Base-by-base conservation (phyloP, 2,329 filamentous ascomycete genomes). In the Colletotrichum theobromicola region DNA sequence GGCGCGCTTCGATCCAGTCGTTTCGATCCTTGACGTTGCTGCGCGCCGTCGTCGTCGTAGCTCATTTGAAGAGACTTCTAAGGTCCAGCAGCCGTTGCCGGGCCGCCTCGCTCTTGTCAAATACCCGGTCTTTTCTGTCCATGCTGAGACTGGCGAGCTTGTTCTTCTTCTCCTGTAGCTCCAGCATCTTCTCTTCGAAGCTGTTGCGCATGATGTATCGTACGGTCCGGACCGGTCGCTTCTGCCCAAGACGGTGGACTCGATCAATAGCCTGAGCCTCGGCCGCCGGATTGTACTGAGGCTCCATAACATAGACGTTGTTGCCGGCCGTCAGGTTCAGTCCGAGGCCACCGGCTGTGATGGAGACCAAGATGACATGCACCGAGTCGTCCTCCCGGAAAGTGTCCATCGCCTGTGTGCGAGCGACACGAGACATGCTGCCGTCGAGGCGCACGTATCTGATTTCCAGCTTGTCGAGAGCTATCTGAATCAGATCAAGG, bases 241-340 rank as follows among this genome's bases (percentile, higher is more conserved):
- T 97, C 86, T 99, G 97, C 1, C 97, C 96, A 2, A 98, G 87
- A 21, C 96, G 93, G 82, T 98, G 96, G 7, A 99, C 95, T 34
- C 97, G 94, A 82, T 98, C 97, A 9, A 98, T 90, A 3, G 97
- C 97, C 84, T 99, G 97, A 7, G 95, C 94, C 83, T 99, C 96
- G 0, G 96, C 95, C 0, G 95, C 96, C 0, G 97, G 97, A 80
- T 99, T 99, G 86, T 96, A 99, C 81, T 98, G 96, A 7, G 97
- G 97, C 82, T 99, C 97, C 96, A 99, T 98, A 79, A 98, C 94
- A 82, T 97, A 98, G 16, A 97, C 96, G 70, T 91, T 94, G 81
- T 93, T 97, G 35, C 93, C 96, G 0, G 94, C 89, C 0, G 96
- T 98, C 69, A 98, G 87, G 81, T 98, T 98, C 50, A 98, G 91